phyloP scores from a whole-genome alignment of 2,329 filamentous ascomycete genomes.

The Fusarium incarnatum region DNA sequence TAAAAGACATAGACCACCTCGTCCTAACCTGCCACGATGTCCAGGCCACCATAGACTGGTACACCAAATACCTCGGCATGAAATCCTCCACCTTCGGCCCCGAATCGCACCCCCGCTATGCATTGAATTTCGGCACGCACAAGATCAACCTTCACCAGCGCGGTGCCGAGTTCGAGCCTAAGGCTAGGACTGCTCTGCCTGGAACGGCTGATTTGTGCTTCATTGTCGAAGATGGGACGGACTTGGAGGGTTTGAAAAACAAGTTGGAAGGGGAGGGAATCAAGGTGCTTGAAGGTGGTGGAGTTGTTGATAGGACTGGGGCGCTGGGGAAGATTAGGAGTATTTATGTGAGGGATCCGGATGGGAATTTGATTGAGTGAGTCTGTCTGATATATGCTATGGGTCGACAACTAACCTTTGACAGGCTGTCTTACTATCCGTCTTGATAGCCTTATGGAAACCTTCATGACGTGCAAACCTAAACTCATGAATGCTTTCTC shows the following conservation, averaged over 20 bases:
- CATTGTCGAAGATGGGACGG: conserved; percentile 59
- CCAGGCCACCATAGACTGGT: conserved; percentile 63
- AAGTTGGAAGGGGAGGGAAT: conserved; percentile 58
- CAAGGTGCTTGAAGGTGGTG: conserved; percentile 61
- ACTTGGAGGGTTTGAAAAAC: conserved; percentile 60
- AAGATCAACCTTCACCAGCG: conserved; percentile 72
- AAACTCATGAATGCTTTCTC: too few relatives aligned
- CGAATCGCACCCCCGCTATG: conserved; percentile 55
- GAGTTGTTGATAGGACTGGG: conserved; percentile 66
- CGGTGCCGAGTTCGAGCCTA: conserved; percentile 70
- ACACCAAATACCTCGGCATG: conserved; percentile 68
- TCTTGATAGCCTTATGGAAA: neutral
- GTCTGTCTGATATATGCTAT: conserved; percentile 34
- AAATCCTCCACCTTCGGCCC: conserved; percentile 61
- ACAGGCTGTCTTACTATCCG: conserved; percentile 10
- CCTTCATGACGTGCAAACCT: too few relatives aligned
- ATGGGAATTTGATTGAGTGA: conserved; percentile 72
- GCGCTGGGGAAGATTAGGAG: conserved; percentile 66
- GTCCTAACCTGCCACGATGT: conserved; percentile 69
- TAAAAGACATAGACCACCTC: conserved; percentile 68
- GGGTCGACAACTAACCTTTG: fast-evolving
- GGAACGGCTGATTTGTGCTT: conserved; percentile 72
- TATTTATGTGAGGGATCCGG: conserved; percentile 70
- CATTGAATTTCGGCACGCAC: conserved; percentile 66
- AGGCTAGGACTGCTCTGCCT: conserved; percentile 63